Base-by-base conservation (phyloP, 164 flowering plant genomes). In the Sedum album region DNA sequence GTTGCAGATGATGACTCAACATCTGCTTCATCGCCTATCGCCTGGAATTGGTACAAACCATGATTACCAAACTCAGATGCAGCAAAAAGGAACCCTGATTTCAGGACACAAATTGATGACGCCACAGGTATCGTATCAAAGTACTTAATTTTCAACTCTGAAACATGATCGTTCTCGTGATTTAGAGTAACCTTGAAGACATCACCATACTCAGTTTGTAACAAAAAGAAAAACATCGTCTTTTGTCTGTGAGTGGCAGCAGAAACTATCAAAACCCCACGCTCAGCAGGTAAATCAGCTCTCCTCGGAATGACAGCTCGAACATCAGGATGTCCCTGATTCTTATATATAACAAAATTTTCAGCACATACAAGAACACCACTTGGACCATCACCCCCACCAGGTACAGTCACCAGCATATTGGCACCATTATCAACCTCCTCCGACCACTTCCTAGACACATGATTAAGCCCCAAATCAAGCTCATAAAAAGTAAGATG, bases 21-120 rank as follows among this genome's bases (percentile, higher is more conserved):
- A 77, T 95, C 99, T 2, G 82, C 85, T 21, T 86, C 97, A 48
- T 86, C 97, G 53, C 99, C 99, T 35, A 95, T 90, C 3, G 94
- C 92, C 76, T 84, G 89, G 67, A 95, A 95, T 80, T 95, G 99
- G 79, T 95, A 95, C 71, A 95, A 73, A 0, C 81, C 93, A 82
- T 95, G 99, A 70, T 95, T 92, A 25, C 99, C 97, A 86, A 90
- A 92, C 79, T 94, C 99, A 0, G 99, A 94, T 0, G 99, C 96
- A 49, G 99, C 97, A 86, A 94, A 92, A 66, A 94, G 68, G 74
- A 87, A 87, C 60, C 97, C 97, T 0, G 91, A 78, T 67, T 90
- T 90, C 79, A 94, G 46, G 38, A 94, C 91, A 71, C 96, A 90
- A 86, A 94, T 78, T 17, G 99, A 83, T 9, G 93, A 72, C 0